Percentiles rank a stretch among this genome's conserved stretches.
These are phyloP conservation scores for Hypoxylon subgilvum DNA, from an alignment of 495 filamentous ascomycete species.

Conservation along the genomic window DNA sequence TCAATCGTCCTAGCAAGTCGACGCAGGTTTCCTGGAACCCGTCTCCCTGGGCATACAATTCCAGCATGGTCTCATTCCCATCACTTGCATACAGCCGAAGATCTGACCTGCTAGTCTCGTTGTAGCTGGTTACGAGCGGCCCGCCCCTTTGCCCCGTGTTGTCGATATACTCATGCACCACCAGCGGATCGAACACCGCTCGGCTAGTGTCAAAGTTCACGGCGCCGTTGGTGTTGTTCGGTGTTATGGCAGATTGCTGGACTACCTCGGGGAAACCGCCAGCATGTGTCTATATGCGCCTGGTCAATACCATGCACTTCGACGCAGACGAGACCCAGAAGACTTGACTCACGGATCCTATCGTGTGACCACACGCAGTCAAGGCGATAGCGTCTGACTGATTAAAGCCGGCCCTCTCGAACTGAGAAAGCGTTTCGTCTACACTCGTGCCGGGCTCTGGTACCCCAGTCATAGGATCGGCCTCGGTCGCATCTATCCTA, in stretches of 20 bases:
- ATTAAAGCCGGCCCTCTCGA: slow-evolving; percentile 52
- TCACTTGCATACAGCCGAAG: slow-evolving; percentile 53
- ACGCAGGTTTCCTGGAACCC: slow-evolving; percentile 50
- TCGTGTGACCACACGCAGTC: slow-evolving; percentile 59
- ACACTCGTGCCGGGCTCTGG: slow-evolving; percentile 54
- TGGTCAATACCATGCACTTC: slow-evolving; percentile 41
- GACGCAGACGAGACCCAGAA: slow-evolving; percentile 20
- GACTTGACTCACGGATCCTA: slow-evolving; percentile 48
- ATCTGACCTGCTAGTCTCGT: slow-evolving; percentile 50
- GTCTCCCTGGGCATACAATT: slow-evolving; percentile 43
- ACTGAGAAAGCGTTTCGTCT: slow-evolving; percentile 50
- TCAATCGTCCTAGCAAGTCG: slow-evolving; percentile 52
- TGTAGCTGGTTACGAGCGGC: slow-evolving; percentile 50
- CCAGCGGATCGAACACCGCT: slow-evolving; percentile 47
- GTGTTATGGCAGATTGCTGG: slow-evolving; percentile 28
- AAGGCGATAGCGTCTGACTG: slow-evolving; percentile 54
- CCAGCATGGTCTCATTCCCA: slow-evolving; percentile 52
- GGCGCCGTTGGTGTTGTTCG: slow-evolving; percentile 43
- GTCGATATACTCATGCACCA: slow-evolving; percentile 55
- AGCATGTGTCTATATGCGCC: slow-evolving; percentile 43
- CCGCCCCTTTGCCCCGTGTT: slow-evolving; percentile 46
- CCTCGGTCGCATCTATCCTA: slow-evolving; percentile 53
- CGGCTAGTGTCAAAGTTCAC: slow-evolving; percentile 48
- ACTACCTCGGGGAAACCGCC: slow-evolving; percentile 38
- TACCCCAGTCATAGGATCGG: slow-evolving; percentile 51